Evolutionary conservation across 2,329 filamentous ascomycete genomes (phyloP).

Genomic region (Huntiella decipiens): DNA sequence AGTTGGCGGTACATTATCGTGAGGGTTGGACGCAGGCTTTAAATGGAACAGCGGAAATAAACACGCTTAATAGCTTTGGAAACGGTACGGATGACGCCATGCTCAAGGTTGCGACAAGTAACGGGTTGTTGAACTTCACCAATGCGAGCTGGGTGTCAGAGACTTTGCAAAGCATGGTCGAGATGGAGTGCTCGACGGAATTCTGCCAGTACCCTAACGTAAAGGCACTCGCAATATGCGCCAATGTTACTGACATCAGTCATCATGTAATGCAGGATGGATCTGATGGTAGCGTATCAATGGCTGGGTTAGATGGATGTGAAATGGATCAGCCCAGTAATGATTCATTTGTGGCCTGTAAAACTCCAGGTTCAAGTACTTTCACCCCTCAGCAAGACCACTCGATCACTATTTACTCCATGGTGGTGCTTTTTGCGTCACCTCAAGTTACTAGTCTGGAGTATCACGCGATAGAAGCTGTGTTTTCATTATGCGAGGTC

Average conservation of each 20-base stretch:
- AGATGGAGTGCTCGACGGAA: slow-evolving; percentile 11
- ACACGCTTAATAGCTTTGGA: background rate
- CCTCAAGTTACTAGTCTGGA: background rate
- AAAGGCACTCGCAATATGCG: slow-evolving; percentile 14
- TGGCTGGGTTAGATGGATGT: slow-evolving; percentile 2
- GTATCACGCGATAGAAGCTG: slow-evolving; percentile 15
- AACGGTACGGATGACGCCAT: background rate
- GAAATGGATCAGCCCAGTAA: background rate
- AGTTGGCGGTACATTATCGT: slow-evolving; percentile 8
- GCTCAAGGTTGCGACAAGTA: background rate
- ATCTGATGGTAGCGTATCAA: slow-evolving; percentile 4
- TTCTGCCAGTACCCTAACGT: slow-evolving; percentile 13
- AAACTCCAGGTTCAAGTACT: slow-evolving; percentile 12
- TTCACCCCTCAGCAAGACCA: slow-evolving; percentile 13
- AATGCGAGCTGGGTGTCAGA: background rate
- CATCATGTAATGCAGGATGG: slow-evolving; percentile 7
- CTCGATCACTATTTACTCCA: slow-evolving; percentile 14
- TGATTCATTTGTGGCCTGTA: slow-evolving; percentile 10
- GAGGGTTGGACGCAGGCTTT: background rate
- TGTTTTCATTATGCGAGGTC: slow-evolving; percentile 17
- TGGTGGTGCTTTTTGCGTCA: slow-evolving; percentile 15
- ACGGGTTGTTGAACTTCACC: background rate
- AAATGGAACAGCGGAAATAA: background rate
- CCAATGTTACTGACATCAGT: slow-evolving; percentile 14
- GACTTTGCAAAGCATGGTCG: background rate